Evolutionary conservation across 1,139 yeast genomes (phyloP), one percentile per base, ranked within the genome.

Genomic region (Debaryomyces nepalensis): DNA sequence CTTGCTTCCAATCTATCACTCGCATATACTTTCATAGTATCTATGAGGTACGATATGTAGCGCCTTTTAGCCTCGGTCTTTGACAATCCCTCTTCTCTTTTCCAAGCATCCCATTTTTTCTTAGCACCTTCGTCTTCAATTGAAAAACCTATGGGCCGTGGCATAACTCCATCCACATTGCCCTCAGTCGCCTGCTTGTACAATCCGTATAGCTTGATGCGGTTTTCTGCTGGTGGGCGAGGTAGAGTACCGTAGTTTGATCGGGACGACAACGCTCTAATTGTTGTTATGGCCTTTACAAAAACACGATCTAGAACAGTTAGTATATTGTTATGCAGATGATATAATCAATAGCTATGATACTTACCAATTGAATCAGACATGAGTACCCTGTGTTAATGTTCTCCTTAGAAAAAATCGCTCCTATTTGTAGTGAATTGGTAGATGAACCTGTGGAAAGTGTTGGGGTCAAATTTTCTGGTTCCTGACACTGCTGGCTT

Each of bases 171-270:
- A 37, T 77, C 79, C 4, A 85, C 89, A 58, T 88, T 81, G 2
- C 96, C 96, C 62, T 87, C 95, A 4, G 95, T 87, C 2, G 96
- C 91, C 58, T 88, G 96, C 55, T 88, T 88, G 64, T 87, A 88
- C 39, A 88, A 72, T 0, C 96, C 96, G 59, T 88, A 88, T 6
- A 88, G 70, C 46, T 75, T 76, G 44, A 85, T 81, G 23, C 96
- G 64, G 47, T 75, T 80, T 42, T 83, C 87, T 1, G 88, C 81
- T 1, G 95, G 91, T 0, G 96, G 96, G 35, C 91, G 75, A 0
- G 95, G 88, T 36, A 87, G 68, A 6, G 87, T 73, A n/a, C 85
- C 84, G 41, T 82, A 77, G 42, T 82, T 82, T 11, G 86, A 75
- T 38, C 87, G 72, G 5, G 87, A 77, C 7, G 93, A 83, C 40